Evolutionary conservation across 1,284 basidiomycete genomes (phyloP), one percentile per base, ranked within the genome.

Genomic region (Apiotrichum gracile): DNA sequence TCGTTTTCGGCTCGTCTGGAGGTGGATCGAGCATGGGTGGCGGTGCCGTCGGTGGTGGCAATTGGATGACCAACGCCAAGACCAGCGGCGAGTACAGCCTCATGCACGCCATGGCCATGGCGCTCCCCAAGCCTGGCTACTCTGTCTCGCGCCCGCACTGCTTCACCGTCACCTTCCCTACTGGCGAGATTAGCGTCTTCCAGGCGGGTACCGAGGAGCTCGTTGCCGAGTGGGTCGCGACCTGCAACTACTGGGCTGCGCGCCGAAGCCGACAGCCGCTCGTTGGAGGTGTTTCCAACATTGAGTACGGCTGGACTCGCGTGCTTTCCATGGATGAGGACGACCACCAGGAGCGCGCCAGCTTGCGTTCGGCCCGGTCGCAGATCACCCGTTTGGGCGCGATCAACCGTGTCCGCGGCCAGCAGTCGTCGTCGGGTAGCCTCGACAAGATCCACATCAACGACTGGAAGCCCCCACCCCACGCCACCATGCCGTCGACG

Each of bases 231-330:
- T 98, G 94, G 94, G 92, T 97, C 9, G 86, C 87, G 31, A 96
- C 94, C 0, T 97, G 93, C 81, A 98, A 97, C 76, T 97, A 97
- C 72, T 97, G 93, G 92, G 91, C 94, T 0, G 94, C 94, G 0
- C 81, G 93, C 31, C 85, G 84, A 60, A 91, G 88, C 72, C 91
- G 93, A 64, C 91, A 96, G 67, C 94, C 94, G 0, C 80, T 98
- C 3, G 81, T 87, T 3, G 94, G 93, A 4, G 94, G 93, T 27
- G 91, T 97, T 2, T 92, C 90, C 44, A 98, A 98, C 76, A 94
- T 97, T 87, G 96, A 98, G 72, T 97, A 98, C 67, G 94, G 94
- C 12, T 98, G 94, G 94, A 93, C 86, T 68, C 83, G 88, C 7
- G 52, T 44, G 6, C 45, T 52, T 13, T 21, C 34, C 3, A n/a